Percentiles rank a stretch among this genome's conserved stretches.
Conservation (phyloP, 1,284 basidiomycete genomes). For the Sphaerobolus stellatus region DNA sequence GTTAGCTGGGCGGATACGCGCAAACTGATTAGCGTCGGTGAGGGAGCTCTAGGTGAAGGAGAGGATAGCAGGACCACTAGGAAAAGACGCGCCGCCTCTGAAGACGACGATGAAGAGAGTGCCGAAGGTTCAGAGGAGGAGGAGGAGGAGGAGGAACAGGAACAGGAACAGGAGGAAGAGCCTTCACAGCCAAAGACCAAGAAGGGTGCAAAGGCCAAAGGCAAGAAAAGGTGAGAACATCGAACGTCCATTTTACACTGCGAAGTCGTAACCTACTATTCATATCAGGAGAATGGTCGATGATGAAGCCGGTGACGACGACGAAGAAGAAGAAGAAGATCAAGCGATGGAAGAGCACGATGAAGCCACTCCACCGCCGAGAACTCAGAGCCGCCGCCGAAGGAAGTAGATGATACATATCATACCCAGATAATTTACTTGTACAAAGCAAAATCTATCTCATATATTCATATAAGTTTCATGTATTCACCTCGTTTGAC, state of each 20-base stretch:
- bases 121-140: constrained; percentile 45
- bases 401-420: neutral
- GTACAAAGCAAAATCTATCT: neutral
- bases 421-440: neutral
- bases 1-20: constrained; percentile 55
- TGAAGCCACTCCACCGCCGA: constrained; percentile 2
- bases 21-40: constrained; percentile 56
- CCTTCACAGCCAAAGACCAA: constrained; percentile 28
- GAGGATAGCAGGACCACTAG: constrained; percentile 48
- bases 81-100: constrained; percentile 31
- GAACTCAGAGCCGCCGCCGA: neutral
- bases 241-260: neutral
- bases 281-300: constrained; percentile 25
- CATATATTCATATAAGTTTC: too few relatives aligned
- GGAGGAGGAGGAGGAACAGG: constrained; percentile 35
- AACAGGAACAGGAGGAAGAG: constrained; percentile 14
- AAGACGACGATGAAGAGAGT: constrained; percentile 38
- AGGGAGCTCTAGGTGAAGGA: constrained; percentile 60
- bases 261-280: neutral
- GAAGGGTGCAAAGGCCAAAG: constrained; percentile 26
- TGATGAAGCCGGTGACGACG: constrained; percentile 36
- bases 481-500: constrained; percentile 6
- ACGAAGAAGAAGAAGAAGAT: constrained; percentile 29
- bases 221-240: constrained; percentile 25
- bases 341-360: constrained; percentile 24